A percentile compares a stretch with the other conserved stretches of the same genome.
Evolutionary conservation across 768 basidiomycete species (phyloP).

Genomic region (Candolleomyces efflorescens): DNA sequence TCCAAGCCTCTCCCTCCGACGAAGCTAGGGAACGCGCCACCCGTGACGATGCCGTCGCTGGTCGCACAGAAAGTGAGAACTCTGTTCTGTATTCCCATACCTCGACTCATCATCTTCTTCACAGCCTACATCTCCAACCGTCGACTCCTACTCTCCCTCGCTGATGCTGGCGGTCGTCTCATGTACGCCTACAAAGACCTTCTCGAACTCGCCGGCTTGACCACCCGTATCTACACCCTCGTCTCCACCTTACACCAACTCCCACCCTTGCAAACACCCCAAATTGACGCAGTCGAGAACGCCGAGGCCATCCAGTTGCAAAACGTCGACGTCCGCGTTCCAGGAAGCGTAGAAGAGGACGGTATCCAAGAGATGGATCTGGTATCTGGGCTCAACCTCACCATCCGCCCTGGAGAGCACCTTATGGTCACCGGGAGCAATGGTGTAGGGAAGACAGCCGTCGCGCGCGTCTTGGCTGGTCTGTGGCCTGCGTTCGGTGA

Average conservation of each 20-base stretch:
- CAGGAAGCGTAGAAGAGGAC: slow-evolving; percentile 25
- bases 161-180: slow-evolving; percentile 90
- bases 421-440: slow-evolving; percentile 92
- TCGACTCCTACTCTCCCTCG: slow-evolving; percentile 86
- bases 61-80: slow-evolving; percentile 43
- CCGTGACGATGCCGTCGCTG: slow-evolving; percentile 38
- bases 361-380: slow-evolving; percentile 39
- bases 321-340: slow-evolving; percentile 71
- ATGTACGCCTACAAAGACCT: slow-evolving; percentile 98
- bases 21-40: slow-evolving; percentile 2
- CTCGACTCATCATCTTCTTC: background rate
- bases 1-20: slow-evolving; percentile 13
- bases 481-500: slow-evolving; percentile 71
- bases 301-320: slow-evolving; percentile 55
- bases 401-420: slow-evolving; percentile 71
- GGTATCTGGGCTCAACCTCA: slow-evolving; percentile 64
- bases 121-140: slow-evolving; percentile 88
- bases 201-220: slow-evolving; percentile 91
- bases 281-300: slow-evolving; percentile 18
- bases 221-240: slow-evolving; percentile 84
- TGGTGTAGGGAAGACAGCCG: slow-evolving; percentile 87
- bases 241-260: slow-evolving; percentile 82
- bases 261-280: slow-evolving; percentile 36
- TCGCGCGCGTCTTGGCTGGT: slow-evolving; percentile 85
- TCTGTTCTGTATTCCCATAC: background rate